Percentiles rank a stretch among this genome's conserved stretches.
Conservation (phyloP, 345 rosid species). For the Stellera chamaejasme region DNA sequence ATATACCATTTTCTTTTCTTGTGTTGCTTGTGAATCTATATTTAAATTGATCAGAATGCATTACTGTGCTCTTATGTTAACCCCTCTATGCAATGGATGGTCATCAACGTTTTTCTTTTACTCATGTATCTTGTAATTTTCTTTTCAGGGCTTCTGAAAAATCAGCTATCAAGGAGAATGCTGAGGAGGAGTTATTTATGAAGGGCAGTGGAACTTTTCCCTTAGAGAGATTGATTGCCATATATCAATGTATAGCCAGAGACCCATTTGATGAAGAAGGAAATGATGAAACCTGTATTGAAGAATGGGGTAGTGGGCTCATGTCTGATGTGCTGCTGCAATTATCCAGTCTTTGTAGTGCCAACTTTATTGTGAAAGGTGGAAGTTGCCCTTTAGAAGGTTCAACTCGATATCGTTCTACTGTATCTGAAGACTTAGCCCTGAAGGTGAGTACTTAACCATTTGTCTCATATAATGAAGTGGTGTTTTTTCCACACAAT, state of each 20-base stretch:
- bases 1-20: no score
- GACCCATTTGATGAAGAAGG: conserved; percentile 33
- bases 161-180: conserved; percentile 61
- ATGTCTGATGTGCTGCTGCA: conserved; percentile 69
- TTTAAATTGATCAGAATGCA: not conserved
- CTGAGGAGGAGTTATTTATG: conserved; percentile 64
- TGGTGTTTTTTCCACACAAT: not conserved
- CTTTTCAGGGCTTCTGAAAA: conserved; percentile 57
- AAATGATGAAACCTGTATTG: conserved; percentile 25
- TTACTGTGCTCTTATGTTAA: not conserved
- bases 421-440: conserved; percentile 64
- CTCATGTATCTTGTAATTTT: not conserved
- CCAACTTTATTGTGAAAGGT: conserved; percentile 68
- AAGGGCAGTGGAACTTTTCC: conserved; percentile 96
- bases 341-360: conserved; percentile 74
- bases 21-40: not conserved
- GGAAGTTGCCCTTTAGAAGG: conserved; percentile 85
- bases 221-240: conserved; percentile 75
- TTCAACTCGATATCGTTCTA: conserved; percentile 67
- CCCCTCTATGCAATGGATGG: no score
- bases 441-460: conserved; percentile 41
- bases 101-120: no score
- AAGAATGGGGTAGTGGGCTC: conserved; percentile 29
- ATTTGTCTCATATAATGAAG: not conserved
- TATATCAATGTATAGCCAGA: conserved; percentile 75